These are phyloP conservation scores for Brassica rapa DNA, from an alignment of 345 rosid species.

Conservation along the genomic window DNA sequence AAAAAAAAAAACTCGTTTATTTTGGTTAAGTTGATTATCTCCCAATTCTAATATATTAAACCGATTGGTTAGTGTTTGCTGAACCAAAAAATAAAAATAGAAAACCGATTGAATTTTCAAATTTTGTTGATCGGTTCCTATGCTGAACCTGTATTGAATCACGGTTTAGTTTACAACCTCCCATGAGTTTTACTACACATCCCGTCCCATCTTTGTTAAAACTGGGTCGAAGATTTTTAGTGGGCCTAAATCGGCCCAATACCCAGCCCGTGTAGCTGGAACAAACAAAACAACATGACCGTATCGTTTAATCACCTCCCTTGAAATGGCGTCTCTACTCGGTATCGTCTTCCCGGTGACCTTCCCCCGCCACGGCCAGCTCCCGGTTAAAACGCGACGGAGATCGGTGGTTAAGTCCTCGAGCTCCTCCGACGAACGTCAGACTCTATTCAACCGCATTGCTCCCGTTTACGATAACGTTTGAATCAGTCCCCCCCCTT, in stretches of 20 bases:
- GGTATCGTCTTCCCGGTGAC: conserved; percentile 31
- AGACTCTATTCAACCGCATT: conserved; percentile 68
- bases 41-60: too few relatives aligned
- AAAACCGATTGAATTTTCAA: neutral
- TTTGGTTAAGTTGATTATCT: too few relatives aligned
- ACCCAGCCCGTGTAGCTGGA: neutral
- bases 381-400: neutral
- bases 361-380: conserved; percentile 18
- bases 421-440: conserved; percentile 54
- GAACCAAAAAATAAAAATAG: too few relatives aligned
- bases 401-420: conserved; percentile 41
- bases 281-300: neutral
- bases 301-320: conserved; percentile 25
- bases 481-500: neutral
- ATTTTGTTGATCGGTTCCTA: neutral
- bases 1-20: too few relatives aligned
- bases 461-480: conserved; percentile 84
- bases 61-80: too few relatives aligned
- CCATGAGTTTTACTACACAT: neutral
- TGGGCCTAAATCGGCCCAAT: conserved; percentile 5
- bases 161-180: neutral
- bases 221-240: neutral
- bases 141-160: neutral
- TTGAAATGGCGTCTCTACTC: conserved; percentile 40
- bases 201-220: neutral